Conservation (phyloP, 1,284 basidiomycete genomes). For the Ganoderma lingzhi region DNA sequence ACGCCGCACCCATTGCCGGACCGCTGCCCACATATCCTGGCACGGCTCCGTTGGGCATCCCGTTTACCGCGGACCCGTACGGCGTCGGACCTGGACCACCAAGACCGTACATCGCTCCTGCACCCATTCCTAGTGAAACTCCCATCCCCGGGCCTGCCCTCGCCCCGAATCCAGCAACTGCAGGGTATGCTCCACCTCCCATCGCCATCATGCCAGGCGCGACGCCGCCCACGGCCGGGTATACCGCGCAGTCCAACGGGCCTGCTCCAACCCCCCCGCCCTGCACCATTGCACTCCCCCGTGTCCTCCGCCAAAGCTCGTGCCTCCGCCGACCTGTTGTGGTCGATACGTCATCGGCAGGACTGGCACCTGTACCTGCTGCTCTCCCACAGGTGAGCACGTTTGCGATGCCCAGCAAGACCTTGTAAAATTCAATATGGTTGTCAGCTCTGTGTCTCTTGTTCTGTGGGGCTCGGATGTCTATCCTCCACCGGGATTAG, state of each 20-base stretch:
- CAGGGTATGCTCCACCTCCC: not conserved
- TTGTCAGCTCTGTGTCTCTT: too few relatives aligned
- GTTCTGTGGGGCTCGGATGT: too few relatives aligned
- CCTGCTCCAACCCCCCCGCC: not conserved
- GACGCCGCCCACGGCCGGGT: not conserved
- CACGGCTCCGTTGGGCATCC: not conserved
- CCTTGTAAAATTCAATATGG: not conserved
- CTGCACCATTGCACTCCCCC: not conserved
- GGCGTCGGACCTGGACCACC: not conserved
- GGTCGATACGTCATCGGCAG: not conserved
- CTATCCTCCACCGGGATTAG: too few relatives aligned
- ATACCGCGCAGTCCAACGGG: not conserved
- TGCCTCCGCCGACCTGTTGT: not conserved
- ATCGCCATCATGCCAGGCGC: not conserved
- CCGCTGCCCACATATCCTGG: not conserved
- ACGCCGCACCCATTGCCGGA: not conserved
- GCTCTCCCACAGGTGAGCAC: not conserved
- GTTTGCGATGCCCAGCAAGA: not conserved
- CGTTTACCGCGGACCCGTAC: not conserved
- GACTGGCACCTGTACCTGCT: not conserved
- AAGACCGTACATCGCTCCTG: not conserved
- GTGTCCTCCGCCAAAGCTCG: not conserved
- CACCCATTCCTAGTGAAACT: not conserved
- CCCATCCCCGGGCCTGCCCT: not conserved
- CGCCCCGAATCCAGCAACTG: not conserved